Base-by-base conservation (phyloP, 1,284 basidiomycete genomes). In the Phlebopus sp. region DNA sequence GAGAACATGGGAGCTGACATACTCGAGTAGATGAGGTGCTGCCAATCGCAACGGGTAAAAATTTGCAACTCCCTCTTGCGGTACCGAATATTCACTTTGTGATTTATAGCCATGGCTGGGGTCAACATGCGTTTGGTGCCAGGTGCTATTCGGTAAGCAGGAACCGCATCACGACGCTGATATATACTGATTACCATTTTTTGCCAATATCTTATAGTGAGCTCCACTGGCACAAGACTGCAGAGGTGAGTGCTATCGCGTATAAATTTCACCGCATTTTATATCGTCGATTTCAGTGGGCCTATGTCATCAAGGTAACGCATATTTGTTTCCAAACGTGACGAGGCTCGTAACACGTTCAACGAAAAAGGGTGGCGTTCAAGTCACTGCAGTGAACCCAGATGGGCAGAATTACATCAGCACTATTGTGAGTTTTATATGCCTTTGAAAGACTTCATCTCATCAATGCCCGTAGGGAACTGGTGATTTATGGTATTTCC, bases 201-300 rank as follows among this genome's bases (percentile, higher is more conserved):
- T 19, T 40, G 32, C 21, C 31, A 10, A 48, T n/a, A 50, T 2
- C 27, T 29, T 29, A 46, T 51, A 83, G 84, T 15, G 85, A 90
- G 61, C 71, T 88, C 23, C 86, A 88, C 58, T 87, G 86, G 85
- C 85, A 90, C 60, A 78, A 73, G 47, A 81, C 78, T 3, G 71
- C 78, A 25, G 86, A 89, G 45, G 55, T 59, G 29, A 39, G 11
- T 3, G 4, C 36, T 8, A 2, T 23, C 25, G 2, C 21, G 4
- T 4, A 7, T 23, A 11, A 3, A 23, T 19, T 8, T 36, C 36
- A 44, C 25, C 15, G 25, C 5, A 5, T 17, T 8, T n/a, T 30
- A 19, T 18, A 6, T 19, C 54, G 25, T 3, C 2, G 15, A n/a
- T 27, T 29, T 4, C 11, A 59, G 77, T 86, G 83, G 85, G 80